Evolutionary conservation across 306 rosid species (phyloP).

Genomic region (Vicia faba): DNA sequence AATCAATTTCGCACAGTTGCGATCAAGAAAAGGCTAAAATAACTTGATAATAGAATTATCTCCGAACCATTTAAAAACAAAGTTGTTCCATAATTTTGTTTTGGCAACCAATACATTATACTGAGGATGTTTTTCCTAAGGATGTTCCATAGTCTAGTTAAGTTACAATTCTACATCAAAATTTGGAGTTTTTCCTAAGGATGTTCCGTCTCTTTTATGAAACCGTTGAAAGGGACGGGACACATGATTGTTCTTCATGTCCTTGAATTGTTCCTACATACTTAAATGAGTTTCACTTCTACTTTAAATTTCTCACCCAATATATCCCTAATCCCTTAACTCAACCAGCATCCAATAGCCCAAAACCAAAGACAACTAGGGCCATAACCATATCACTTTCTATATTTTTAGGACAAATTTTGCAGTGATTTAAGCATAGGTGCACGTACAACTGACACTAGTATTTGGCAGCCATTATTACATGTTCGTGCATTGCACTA

Average conservation of each 20-base stretch:
- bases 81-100: neutral
- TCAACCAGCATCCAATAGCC: neutral
- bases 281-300: conserved; percentile 27
- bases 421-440: conserved; percentile 14
- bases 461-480: conserved; percentile 35
- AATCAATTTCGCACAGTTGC: no score
- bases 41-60: no score
- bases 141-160: conserved; percentile 19
- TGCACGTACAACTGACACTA: conserved; percentile 46
- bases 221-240: conserved; percentile 42
- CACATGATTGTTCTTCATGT: conserved; percentile 54
- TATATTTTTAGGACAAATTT: neutral
- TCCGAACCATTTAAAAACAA: no score
- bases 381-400: neutral
- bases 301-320: conserved; percentile 5
- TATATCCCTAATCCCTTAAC: conserved; percentile 14
- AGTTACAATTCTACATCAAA: conserved; percentile 13
- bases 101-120: neutral
- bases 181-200: neutral
- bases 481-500: conserved; percentile 34
- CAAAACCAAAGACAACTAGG: conserved; percentile 23
- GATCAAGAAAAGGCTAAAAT: no score
- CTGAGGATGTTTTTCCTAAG: neutral
- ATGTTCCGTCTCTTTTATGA: conserved; percentile 19
- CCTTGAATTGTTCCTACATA: conserved; percentile 37